These are phyloP conservation scores for Rehmannia glutinosa DNA, from an alignment of 257 asterid genomes.

Conservation along the genomic window DNA sequence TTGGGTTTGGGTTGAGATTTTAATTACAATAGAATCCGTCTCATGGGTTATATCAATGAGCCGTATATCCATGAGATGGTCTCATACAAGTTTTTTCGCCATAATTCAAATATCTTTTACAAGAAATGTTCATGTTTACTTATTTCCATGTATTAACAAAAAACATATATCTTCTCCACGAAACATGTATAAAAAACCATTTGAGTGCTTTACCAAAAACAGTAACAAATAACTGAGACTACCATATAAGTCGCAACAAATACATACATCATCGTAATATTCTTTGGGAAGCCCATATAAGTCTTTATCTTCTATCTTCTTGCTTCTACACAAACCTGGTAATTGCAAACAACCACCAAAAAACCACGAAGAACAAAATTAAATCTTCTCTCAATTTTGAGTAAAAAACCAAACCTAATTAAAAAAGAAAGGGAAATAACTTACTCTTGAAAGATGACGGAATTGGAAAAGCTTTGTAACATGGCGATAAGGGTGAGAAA, in stretches of 20 bases:
- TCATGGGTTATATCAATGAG: too few relatives aligned
- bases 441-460: conserved; percentile 33
- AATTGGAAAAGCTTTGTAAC: conserved; percentile 18
- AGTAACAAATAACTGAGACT: too few relatives aligned
- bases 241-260: not conserved
- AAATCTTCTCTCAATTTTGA: not conserved
- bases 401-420: not conserved
- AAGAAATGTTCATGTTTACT: not conserved
- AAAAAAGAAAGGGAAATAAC: not conserved
- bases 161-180: not conserved
- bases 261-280: conserved; percentile 75
- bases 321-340: conserved; percentile 47
- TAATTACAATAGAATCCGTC: too few relatives aligned
- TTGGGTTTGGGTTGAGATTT: too few relatives aligned
- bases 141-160: too few relatives aligned
- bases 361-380: not conserved
- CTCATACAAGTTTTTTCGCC: too few relatives aligned
- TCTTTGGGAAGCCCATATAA: conserved; percentile 75
- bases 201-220: not conserved
- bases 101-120: not conserved
- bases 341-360: not conserved
- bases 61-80: too few relatives aligned
- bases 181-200: too few relatives aligned
- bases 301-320: conserved; percentile 51
- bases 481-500: conserved; percentile 15